Percentiles rank a stretch among this genome's conserved stretches.
These are phyloP conservation scores for Daldinia sp. DNA, from an alignment of 2,329 filamentous ascomycete species.

Conservation along the genomic window DNA sequence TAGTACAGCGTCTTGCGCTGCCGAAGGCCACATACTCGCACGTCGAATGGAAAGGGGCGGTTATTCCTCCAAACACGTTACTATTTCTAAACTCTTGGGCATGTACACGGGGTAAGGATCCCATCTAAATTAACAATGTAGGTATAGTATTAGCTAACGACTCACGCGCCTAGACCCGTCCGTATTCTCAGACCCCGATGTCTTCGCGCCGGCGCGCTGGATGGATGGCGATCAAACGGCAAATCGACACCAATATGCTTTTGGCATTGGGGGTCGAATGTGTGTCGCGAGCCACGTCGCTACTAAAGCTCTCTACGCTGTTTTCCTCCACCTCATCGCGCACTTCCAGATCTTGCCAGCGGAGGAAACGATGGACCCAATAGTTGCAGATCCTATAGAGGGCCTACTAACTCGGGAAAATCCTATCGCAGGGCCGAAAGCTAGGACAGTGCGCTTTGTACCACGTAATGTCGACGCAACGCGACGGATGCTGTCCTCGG, in stretches of 20 bases:
- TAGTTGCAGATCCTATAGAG: conserved; percentile 44
- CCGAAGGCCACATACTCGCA: conserved; percentile 45
- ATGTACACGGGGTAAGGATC: conserved; percentile 46
- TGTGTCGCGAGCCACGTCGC: conserved; percentile 66
- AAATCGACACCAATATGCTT: conserved; percentile 63
- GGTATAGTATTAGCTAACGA: neutral
- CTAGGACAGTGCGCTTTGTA: conserved; percentile 37
- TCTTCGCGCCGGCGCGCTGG: conserved; percentile 66
- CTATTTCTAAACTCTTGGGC: conserved; percentile 51
- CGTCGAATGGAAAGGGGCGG: conserved; percentile 45
- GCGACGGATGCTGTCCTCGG: conserved; percentile 33
- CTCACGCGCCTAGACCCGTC: conserved; percentile 58
- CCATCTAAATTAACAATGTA: neutral
- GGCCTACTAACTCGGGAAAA: conserved; percentile 41
- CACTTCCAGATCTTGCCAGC: conserved; percentile 60
- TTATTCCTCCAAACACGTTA: conserved; percentile 66
- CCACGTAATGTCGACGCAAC: conserved; percentile 34
- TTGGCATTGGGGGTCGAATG: conserved; percentile 66
- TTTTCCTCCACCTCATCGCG: conserved; percentile 63
- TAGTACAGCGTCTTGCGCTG: conserved; percentile 39
- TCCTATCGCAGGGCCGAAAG: conserved; percentile 40
- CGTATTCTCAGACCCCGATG: conserved; percentile 73
- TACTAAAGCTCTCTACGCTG: conserved; percentile 65
- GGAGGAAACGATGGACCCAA: conserved; percentile 30
- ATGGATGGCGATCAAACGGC: conserved; percentile 51